Conservation (phyloP, 164 flowering plant genomes). For the Platanus orientalis region DNA sequence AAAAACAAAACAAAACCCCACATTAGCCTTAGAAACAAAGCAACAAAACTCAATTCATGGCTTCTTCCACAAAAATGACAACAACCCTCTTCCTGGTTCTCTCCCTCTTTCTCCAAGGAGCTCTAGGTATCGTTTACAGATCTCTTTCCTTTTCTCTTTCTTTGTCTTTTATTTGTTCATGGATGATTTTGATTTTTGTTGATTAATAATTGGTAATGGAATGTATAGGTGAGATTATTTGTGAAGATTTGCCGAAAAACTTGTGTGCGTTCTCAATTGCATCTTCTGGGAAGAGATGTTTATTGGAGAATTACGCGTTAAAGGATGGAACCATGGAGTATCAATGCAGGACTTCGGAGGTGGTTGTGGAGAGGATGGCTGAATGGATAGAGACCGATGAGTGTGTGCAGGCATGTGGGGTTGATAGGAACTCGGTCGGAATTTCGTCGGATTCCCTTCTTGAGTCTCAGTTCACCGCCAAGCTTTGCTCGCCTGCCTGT, state of each 20-base stretch:
- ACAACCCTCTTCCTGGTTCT: not conserved
- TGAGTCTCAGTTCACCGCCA: slow-evolving; percentile 22
- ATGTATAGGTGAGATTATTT: slow-evolving; percentile 20
- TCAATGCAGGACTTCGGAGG: slow-evolving; percentile 38
- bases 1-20: too few species aligned
- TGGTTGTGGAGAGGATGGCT: slow-evolving; percentile 9
- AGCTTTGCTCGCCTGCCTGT: slow-evolving; percentile 30
- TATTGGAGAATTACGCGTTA: slow-evolving; percentile 23
- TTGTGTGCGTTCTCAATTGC: slow-evolving; percentile 28
- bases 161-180: not conserved
- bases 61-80: not conserved
- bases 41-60: not conserved
- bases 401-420: slow-evolving; percentile 32
- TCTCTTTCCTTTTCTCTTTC: not conserved
- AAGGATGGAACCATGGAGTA: slow-evolving; percentile 4
- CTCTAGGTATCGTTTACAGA: not conserved
- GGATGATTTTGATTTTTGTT: not conserved
- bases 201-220: not conserved
- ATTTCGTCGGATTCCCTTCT: slow-evolving; percentile 36
- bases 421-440: slow-evolving; percentile 28
- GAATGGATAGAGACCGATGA: slow-evolving; percentile 28
- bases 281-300: slow-evolving; percentile 28
- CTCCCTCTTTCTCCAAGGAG: not conserved
- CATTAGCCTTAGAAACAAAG: too few species aligned
- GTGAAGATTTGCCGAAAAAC: slow-evolving; percentile 24